Base-by-base conservation (phyloP, 768 basidiomycete genomes). In the Podaxis mareebaensis region DNA sequence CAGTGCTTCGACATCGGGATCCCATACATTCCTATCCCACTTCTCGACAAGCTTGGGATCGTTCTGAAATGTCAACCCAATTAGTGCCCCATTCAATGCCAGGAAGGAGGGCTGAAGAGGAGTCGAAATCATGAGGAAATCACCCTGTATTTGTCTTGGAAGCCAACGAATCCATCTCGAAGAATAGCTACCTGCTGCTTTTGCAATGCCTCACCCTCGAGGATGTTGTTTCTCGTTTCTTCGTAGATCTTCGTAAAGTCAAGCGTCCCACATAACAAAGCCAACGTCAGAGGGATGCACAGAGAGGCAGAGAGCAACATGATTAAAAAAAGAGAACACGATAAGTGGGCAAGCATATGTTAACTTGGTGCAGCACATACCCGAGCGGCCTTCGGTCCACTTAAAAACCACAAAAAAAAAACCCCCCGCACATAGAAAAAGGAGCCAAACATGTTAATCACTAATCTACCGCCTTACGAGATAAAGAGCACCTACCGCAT, bases 301-400 rank as follows among this genome's bases (percentile, higher is more conserved):
- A 7, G 8, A 10, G 10, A 33, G 10, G 33, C 33, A 33, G 33
- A 33, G 33, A 33, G 33, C 33, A 33, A 8, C 33, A 2, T 10
- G 33, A 7, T 30, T 28, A 1, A 44, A 65, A 52, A 55, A 48
- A 53, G 13, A 36, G 12, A n/a, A 5, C 26, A 51, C 22, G 49
- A 28, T 26, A 24, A 51, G 26, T 24, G 22, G 28, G n/a, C 10
- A 11, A 24, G 20, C 10, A 22, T n/a, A 13, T 12, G 22, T n/a
- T n/a, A n/a, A 4, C 17, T 13, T 4, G 40, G 12, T 42, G 12
- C 1, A 11, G 48, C 51, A 69, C 81, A 39, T 73, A 93, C 93
- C 65, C 83, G 77, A 42, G 92, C 92, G 60, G 92, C 89, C 69
- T 86, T 87, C 0, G 92, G 93, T 17, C 92, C 92, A 49, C 92